Evolutionary conservation across 1,139 yeast species (phyloP).

Genomic region (Diutina sp.): DNA sequence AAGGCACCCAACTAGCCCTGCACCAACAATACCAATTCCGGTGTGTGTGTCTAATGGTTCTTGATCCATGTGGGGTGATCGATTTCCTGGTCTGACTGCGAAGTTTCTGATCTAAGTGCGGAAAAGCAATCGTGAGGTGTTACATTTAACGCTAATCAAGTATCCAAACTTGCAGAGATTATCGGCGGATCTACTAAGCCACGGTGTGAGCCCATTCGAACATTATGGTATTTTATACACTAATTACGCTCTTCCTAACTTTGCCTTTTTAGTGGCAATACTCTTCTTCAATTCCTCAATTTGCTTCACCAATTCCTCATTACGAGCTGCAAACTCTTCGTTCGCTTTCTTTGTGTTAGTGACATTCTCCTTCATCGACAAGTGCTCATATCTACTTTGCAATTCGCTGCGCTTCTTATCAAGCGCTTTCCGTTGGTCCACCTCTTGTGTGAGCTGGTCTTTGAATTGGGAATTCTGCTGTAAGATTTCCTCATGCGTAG

Average conservation of each 20-base stretch:
- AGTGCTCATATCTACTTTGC: constrained; percentile 19
- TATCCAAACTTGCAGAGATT: no score
- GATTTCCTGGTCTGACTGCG: background rate
- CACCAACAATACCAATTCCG: constrained; percentile 37
- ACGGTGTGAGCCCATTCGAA: background rate
- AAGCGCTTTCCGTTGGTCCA: background rate
- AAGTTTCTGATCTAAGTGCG: background rate
- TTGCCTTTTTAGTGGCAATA: constrained; percentile 9
- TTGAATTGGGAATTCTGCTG: constrained; percentile 22
- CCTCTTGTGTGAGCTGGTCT: constrained; percentile 9
- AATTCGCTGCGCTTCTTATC: constrained; percentile 8
- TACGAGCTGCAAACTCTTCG: constrained; percentile 25
- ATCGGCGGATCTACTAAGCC: background rate
- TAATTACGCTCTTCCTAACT: constrained; percentile 4
- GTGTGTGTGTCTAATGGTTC: background rate
- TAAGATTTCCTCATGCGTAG: constrained; percentile 27
- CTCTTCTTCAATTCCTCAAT: constrained; percentile 12
- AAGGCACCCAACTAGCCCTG: constrained; percentile 86
- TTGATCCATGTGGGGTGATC: background rate
- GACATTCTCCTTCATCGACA: constrained; percentile 34
- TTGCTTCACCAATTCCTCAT: constrained; percentile 23
- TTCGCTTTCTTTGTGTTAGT: constrained; percentile 34
- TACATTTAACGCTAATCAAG: no score
- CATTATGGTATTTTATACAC: background rate
- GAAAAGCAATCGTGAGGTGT: background rate